Conservation (phyloP, 2,329 filamentous ascomycete species). For the Aspergillus cejpii region DNA sequence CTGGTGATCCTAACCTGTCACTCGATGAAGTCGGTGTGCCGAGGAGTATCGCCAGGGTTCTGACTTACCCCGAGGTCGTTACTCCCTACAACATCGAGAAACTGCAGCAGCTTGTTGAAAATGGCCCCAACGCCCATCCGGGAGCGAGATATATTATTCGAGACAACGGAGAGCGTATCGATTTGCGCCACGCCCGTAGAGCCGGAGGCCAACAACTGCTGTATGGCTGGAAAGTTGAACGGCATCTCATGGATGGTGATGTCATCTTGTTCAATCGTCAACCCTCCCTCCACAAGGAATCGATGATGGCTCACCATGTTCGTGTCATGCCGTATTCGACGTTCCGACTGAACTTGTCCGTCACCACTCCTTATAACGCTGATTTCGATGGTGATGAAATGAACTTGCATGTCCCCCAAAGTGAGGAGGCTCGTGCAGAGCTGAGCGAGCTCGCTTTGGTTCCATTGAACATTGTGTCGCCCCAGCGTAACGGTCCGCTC, state of each 20-base stretch:
- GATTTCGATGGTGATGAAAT: conserved; percentile 99
- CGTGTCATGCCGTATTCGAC: conserved; percentile 98
- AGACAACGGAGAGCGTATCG: conserved; percentile 86
- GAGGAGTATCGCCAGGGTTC: conserved; percentile 78
- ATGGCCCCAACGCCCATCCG: conserved; percentile 89
- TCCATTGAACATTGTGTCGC: conserved; percentile 96
- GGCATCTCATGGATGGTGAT: conserved; percentile 91
- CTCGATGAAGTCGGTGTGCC: conserved; percentile 97
- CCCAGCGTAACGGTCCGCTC: conserved; percentile 88
- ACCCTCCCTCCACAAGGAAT: conserved; percentile 97
- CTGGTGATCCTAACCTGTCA: conserved; percentile 92
- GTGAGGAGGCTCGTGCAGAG: conserved; percentile 92
- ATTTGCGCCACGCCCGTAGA: conserved; percentile 86
- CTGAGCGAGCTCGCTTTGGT: conserved; percentile 93
- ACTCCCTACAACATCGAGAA: conserved; percentile 97
- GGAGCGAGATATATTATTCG: conserved; percentile 96
- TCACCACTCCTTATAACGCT: conserved; percentile 97
- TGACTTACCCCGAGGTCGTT: conserved; percentile 96
- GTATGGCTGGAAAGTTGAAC: conserved; percentile 98
- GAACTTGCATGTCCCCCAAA: conserved; percentile 99
- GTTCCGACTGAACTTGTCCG: conserved; percentile 93
- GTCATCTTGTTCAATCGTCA: conserved; percentile 99
- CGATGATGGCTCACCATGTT: conserved; percentile 99
- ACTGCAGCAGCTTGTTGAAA: conserved; percentile 79
- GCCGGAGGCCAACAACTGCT: conserved; percentile 74